These are phyloP conservation scores for Sherardia arvensis DNA, from an alignment of 257 asterid species.

Conservation along the genomic window DNA sequence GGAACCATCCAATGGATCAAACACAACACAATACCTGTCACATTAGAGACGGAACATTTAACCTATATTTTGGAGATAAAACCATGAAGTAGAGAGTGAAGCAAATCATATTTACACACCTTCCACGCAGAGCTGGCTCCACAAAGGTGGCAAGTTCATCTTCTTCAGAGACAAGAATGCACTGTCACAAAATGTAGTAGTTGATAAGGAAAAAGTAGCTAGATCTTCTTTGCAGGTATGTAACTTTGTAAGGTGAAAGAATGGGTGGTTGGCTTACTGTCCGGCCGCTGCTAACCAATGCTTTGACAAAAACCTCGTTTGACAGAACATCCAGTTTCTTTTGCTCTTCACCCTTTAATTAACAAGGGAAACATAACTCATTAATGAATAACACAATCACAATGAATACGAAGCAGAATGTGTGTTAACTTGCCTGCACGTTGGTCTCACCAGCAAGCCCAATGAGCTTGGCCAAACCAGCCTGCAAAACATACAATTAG, in stretches of 20 bases:
- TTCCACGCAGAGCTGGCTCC: conserved; percentile 71
- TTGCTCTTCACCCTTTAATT: conserved; percentile 84
- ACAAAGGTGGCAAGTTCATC: conserved; percentile 88
- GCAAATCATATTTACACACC: conserved; percentile 29
- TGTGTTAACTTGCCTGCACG: conserved; percentile 60
- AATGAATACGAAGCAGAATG: not conserved
- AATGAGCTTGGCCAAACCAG: conserved; percentile 90
- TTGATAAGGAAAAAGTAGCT: not conserved
- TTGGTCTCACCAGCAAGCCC: conserved; percentile 99
- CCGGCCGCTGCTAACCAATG: conserved; percentile 89
- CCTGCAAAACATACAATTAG: conserved; percentile 37
- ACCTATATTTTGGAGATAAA: not conserved
- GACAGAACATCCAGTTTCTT: conserved; percentile 94
- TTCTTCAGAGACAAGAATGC: conserved; percentile 95
- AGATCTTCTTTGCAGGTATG: not conserved
- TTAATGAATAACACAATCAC: not conserved
- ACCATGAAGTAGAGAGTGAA: not conserved
- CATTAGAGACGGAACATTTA: not conserved
- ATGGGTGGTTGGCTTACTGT: conserved; percentile 43
- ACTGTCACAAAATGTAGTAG: conserved; percentile 34
- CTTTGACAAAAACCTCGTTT: conserved; percentile 85
- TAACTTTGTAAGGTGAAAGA: not conserved
- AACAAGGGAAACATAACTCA: not conserved
- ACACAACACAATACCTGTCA: conserved; percentile 84
- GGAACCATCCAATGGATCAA: conserved; percentile 97